These are phyloP conservation scores for Styphnolobium japonicum DNA, from an alignment of 306 rosid genomes.

Conservation along the genomic window DNA sequence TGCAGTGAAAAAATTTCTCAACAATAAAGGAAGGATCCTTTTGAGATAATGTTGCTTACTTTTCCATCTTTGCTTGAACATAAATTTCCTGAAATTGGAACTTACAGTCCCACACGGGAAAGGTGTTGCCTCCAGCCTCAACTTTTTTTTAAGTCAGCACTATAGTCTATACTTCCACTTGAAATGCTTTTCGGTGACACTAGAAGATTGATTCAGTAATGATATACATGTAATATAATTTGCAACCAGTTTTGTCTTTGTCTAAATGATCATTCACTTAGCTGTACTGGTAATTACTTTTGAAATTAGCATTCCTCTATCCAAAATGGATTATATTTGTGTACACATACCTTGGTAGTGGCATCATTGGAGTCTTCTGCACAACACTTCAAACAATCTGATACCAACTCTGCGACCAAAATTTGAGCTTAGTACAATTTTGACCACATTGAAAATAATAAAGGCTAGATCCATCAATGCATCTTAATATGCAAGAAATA, in stretches of 20 bases:
- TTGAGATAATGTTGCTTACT: not conserved
- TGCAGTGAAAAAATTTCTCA: no score
- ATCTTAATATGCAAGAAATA: not conserved
- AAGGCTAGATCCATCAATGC: not conserved
- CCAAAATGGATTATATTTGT: not conserved
- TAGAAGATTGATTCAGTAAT: not conserved
- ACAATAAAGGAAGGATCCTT: no score
- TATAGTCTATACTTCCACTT: not conserved
- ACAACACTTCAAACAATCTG: slow-evolving; percentile 82
- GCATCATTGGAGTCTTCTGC: slow-evolving; percentile 82
- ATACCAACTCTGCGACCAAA: slow-evolving; percentile 68
- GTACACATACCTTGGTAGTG: slow-evolving; percentile 57
- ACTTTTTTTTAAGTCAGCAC: not conserved
- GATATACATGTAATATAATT: not conserved
- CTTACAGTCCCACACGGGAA: not conserved
- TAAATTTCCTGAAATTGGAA: not conserved
- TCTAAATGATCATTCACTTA: not conserved
- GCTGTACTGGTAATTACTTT: not conserved
- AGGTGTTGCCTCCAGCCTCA: not conserved
- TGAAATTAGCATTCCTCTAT: not conserved
- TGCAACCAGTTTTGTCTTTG: not conserved
- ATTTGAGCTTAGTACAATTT: not conserved
- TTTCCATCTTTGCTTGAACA: not conserved
- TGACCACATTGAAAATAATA: not conserved
- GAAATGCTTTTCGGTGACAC: not conserved